phyloP scores from a whole-genome alignment of 148 eudicot genomes.

The Mesembryanthemum crystallinum region DNA sequence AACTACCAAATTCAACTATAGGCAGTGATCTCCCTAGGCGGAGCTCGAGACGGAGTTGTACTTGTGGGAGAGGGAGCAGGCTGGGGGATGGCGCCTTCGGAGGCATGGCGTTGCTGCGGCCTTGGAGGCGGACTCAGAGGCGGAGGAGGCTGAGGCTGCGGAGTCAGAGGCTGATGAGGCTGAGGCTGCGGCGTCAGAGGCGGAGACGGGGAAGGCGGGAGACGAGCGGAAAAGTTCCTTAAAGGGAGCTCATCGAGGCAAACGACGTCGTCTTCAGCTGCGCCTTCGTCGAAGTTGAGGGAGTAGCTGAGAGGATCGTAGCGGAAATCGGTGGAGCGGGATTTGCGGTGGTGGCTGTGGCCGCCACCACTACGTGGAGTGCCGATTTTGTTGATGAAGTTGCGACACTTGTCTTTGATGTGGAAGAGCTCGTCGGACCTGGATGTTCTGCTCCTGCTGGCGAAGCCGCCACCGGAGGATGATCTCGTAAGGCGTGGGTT shows the following conservation, averaged over 20 bases:
- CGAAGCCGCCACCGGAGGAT: conserved; percentile 21
- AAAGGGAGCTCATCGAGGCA: conserved; percentile 25
- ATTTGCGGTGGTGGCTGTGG: conserved; percentile 17
- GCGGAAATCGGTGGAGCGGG: conserved; percentile 43
- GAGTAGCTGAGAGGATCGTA: conserved; percentile 49
- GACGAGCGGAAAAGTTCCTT: conserved; percentile 33
- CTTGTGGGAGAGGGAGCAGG: not conserved
- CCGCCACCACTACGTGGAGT: not conserved
- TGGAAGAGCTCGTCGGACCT: conserved; percentile 25
- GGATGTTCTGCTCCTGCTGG: conserved; percentile 17
- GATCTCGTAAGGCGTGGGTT: conserved; percentile 10
- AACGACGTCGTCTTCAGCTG: conserved; percentile 1
- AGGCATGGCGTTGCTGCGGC: not conserved
- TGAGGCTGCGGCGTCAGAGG: not conserved
- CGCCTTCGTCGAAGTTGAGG: conserved; percentile 39
- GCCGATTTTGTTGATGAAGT: conserved; percentile 41
- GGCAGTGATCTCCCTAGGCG: conserved; percentile 21
- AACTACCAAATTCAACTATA: conserved; percentile 10
- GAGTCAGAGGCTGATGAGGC: not conserved
- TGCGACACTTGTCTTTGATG: conserved; percentile 30
- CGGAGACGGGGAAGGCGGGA: conserved; percentile 27
- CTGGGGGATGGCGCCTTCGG: not conserved
- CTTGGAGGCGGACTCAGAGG: not conserved
- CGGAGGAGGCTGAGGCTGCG: not conserved
- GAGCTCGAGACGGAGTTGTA: not conserved